Conservation (phyloP, 352 stramenopile genomes). For the Pythium dissotocum region DNA sequence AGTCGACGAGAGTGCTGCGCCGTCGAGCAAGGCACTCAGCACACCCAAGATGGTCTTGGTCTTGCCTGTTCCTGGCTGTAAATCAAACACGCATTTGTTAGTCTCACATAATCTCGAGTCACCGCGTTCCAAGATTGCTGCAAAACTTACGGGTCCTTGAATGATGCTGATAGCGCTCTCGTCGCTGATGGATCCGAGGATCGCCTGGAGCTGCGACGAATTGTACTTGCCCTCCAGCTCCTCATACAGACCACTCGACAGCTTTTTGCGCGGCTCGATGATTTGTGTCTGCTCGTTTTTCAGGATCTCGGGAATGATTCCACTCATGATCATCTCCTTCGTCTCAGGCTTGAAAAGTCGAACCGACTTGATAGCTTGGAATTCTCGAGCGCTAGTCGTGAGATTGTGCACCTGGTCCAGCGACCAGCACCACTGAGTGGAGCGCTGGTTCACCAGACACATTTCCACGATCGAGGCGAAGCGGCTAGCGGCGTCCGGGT, state of each 20-base stretch:
- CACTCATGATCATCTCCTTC: conserved; percentile 50
- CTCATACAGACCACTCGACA: conserved; percentile 48
- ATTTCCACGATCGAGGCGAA: conserved; percentile 63
- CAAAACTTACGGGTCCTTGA: conserved; percentile 70
- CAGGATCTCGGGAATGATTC: conserved; percentile 33
- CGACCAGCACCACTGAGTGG: conserved; percentile 57
- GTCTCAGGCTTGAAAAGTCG: conserved; percentile 52
- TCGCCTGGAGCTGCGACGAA: conserved; percentile 68
- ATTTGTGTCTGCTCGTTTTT: conserved; percentile 25
- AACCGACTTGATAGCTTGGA: conserved; percentile 72
- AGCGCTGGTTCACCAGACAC: conserved; percentile 67
- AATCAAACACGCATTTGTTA: conserved; percentile 5
- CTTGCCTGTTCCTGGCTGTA: conserved; percentile 78
- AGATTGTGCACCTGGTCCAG: conserved; percentile 73
- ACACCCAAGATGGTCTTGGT: conserved; percentile 82
- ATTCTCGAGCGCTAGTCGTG: conserved; percentile 78
- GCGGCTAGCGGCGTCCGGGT: conserved; percentile 24
- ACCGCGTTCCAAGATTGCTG: not conserved
- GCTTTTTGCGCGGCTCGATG: conserved; percentile 23
- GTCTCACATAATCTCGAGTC: not conserved
- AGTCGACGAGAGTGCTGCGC: conserved; percentile 48
- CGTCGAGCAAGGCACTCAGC: conserved; percentile 72
- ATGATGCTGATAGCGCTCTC: conserved; percentile 67
- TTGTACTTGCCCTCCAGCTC: conserved; percentile 72
- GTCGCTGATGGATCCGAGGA: conserved; percentile 63